A percentile compares a stretch with the other conserved stretches of the same genome.
phyloP scores from a whole-genome alignment of 2,329 filamentous ascomycete species.

The Ophiocordyceps camponoti-leonardi region DNA sequence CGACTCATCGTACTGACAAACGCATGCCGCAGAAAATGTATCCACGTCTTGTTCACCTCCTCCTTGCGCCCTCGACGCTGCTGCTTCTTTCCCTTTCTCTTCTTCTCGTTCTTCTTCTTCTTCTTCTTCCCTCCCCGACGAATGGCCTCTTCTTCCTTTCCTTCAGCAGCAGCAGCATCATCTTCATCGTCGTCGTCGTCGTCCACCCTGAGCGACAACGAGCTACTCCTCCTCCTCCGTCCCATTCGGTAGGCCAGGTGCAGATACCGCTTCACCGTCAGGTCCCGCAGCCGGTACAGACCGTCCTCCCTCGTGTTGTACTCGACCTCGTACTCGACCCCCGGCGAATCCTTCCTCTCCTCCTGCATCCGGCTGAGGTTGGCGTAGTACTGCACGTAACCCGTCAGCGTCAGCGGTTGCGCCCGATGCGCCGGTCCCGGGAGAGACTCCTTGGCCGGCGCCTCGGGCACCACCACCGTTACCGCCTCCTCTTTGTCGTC shows the following conservation, averaged over 20 bases:
- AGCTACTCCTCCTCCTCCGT: too few relatives aligned
- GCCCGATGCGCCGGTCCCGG: constrained; percentile 84
- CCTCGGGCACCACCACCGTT: constrained; percentile 47
- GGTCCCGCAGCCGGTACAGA: constrained; percentile 57
- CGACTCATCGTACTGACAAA: constrained; percentile 59
- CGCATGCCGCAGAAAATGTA: constrained; percentile 58
- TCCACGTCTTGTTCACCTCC: constrained; percentile 53
- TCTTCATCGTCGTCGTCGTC: too few relatives aligned
- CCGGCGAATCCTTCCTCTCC: constrained; percentile 46
- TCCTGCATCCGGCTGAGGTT: constrained; percentile 69
- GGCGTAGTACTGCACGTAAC: constrained; percentile 83
- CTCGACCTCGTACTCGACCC: constrained; percentile 63
- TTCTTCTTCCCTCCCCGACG: constrained; percentile 24
- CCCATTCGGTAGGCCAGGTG: constrained; percentile 68
- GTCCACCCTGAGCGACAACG: too few relatives aligned
- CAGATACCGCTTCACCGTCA: constrained; percentile 71
- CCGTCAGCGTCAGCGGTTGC: constrained; percentile 61
- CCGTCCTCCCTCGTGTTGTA: constrained; percentile 71
- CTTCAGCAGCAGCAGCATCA: too few relatives aligned
- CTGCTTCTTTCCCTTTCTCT: constrained; percentile 27
- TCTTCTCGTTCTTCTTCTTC: constrained; percentile 25
- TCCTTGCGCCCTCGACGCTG: constrained; percentile 17
- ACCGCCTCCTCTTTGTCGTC: too few relatives aligned
- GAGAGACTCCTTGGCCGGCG: constrained; percentile 52
- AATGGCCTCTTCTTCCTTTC: too few relatives aligned